Conservation (phyloP, 176 grass and related monocot species). For the Avena atlantica region DNA sequence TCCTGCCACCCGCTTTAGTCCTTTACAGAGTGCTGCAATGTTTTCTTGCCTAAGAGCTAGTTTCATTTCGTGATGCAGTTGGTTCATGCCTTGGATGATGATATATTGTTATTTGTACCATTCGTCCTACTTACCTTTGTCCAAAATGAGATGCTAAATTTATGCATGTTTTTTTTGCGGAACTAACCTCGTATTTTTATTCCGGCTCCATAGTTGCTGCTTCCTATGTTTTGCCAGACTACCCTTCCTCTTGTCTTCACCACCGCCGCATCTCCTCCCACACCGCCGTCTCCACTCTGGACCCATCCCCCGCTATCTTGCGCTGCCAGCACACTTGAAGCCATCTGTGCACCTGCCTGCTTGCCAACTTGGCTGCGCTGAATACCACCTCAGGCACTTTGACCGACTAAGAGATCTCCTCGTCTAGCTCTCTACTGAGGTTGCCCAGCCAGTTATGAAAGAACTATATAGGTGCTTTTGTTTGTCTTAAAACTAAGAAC, state of each 20-base stretch:
- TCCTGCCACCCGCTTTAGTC: not conserved
- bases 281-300: not conserved
- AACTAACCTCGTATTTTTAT: slow-evolving; percentile 12
- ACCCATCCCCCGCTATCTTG: not conserved
- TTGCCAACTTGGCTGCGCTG: not conserved
- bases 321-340: not conserved
- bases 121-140: not conserved
- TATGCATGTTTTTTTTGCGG: slow-evolving; percentile 27
- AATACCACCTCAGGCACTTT: not conserved
- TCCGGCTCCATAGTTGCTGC: not conserved
- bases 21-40: not conserved
- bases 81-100: not conserved
- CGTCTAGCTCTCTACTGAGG: not conserved
- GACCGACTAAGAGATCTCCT: not conserved
- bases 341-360: not conserved
- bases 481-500: slow-evolving; percentile 13
- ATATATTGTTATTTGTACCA: slow-evolving; percentile 17
- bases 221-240: not conserved
- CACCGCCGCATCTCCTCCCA: not conserved
- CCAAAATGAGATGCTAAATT: slow-evolving; percentile 25
- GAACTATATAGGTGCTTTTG: not conserved
- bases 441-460: not conserved
- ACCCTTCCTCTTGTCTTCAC: not conserved
- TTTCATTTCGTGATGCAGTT: not conserved
- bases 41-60: not conserved